phyloP scores from a whole-genome alignment of 2,329 filamentous ascomycete genomes.

The Sclerotinia spermophila region DNA sequence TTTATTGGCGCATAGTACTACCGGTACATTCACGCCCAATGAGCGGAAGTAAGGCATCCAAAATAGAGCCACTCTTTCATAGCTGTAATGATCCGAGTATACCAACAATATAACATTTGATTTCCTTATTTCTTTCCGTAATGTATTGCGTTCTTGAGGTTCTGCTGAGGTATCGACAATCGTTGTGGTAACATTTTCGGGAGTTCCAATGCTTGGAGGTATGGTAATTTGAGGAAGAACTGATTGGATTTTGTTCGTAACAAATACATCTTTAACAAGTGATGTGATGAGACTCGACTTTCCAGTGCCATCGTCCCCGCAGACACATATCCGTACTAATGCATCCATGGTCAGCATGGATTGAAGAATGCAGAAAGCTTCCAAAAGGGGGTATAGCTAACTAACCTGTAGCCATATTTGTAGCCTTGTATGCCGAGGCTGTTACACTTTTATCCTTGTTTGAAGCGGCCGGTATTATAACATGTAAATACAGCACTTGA shows the following conservation, averaged over 20 bases:
- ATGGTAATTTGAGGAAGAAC: slow-evolving; percentile 94
- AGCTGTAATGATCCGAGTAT: slow-evolving; percentile 98
- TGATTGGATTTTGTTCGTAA: slow-evolving; percentile 90
- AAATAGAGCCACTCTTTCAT: slow-evolving; percentile 92
- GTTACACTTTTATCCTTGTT: slow-evolving; percentile 25
- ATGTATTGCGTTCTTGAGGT: slow-evolving; percentile 83
- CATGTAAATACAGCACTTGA: too few relatives aligned
- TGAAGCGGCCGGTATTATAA: background rate
- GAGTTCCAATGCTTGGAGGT: slow-evolving; percentile 85
- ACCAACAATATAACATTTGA: slow-evolving; percentile 96
- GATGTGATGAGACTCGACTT: slow-evolving; percentile 93
- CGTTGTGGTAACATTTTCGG: slow-evolving; percentile 94
- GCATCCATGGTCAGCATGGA: slow-evolving; percentile 20
- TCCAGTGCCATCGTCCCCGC: slow-evolving; percentile 92
- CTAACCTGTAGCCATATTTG: slow-evolving; percentile 35
- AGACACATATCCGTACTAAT: slow-evolving; percentile 85
- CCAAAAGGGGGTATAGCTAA: background rate
- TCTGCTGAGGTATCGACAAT: slow-evolving; percentile 96
- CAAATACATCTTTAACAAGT: slow-evolving; percentile 94
- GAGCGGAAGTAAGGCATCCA: slow-evolving; percentile 99
- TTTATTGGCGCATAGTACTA: slow-evolving; percentile 96
- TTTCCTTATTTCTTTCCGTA: slow-evolving; percentile 93
- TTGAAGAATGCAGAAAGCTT: slow-evolving; percentile 1
- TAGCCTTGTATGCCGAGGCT: slow-evolving; percentile 32
- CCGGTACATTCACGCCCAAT: slow-evolving; percentile 95